phyloP scores from a whole-genome alignment of 2,329 filamentous ascomycete genomes.

The Botrytis fabae region DNA sequence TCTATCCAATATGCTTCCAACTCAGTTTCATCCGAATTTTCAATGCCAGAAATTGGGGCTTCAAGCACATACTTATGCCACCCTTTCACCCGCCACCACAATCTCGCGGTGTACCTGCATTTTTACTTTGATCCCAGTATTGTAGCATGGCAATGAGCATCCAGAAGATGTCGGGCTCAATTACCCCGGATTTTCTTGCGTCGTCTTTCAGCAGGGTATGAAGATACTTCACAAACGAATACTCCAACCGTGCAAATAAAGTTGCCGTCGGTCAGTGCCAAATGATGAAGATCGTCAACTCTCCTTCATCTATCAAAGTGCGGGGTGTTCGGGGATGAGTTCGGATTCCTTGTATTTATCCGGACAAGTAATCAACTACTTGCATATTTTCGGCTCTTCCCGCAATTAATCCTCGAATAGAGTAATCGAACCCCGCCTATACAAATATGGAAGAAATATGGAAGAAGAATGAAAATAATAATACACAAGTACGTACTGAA shows the following conservation, averaged over 20 bases:
- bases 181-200: slow-evolving; percentile 3
- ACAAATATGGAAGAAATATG: background rate
- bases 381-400: background rate
- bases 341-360: slow-evolving; percentile 8
- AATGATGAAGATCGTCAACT: slow-evolving; percentile 12
- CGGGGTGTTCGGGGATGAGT: background rate
- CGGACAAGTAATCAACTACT: slow-evolving; percentile 8
- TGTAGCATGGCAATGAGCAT: background rate
- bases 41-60: background rate
- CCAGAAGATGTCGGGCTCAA: slow-evolving; percentile 8
- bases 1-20: background rate
- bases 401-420: slow-evolving; percentile 3
- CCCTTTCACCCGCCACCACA: background rate
- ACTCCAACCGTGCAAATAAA: slow-evolving; percentile 10
- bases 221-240: background rate
- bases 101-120: slow-evolving; percentile 5
- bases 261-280: background rate
- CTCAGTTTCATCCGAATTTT: background rate
- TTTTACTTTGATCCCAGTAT: background rate
- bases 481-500: background rate
- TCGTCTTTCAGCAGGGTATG: background rate
- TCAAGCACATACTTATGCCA: background rate
- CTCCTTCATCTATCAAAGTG: background rate
- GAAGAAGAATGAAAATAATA: background rate
- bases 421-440: background rate